Base-by-base conservation (phyloP, 352 stramenopile genomes). In the Globisporangium nunn region DNA sequence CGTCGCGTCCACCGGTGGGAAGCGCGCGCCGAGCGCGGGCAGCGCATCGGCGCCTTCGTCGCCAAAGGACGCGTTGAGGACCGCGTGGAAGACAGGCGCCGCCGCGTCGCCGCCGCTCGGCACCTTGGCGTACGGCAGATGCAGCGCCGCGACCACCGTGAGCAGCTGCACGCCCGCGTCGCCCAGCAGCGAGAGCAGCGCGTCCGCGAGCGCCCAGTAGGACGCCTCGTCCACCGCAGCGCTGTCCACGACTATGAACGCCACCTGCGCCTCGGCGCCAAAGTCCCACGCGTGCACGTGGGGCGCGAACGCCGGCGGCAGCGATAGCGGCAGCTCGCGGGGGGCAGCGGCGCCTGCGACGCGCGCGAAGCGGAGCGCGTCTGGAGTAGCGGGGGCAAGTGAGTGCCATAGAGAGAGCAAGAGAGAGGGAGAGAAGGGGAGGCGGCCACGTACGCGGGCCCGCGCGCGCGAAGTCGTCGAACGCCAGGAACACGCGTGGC, bases 381-480 rank as follows among this genome's bases (percentile, higher is more conserved):
- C 74, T 81, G 52, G 14, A 44, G 5, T 23, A 23, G 23, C 23
- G 23, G 23, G 23, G 12, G 18, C 46, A 6, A n/a, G 29, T 59
- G 17, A 58, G 33, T 1, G 29, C n/a, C 33, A 58, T 45, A 11
- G 51, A 43, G 44, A 39, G 23, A 35, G 14, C 43, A 43, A 10
- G 33, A 35, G n/a, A 62, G 31, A 23, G 37, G 15, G 61, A 45
- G 23, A 39, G 3, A 50, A 4, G 52, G 8, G n/a, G 7, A 43
- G 14, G 18, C 3, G 7, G 40, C 56, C 40, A 61, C 75, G 63
- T 69, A 89, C 79, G 67, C 49, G 73, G 70, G n/a, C 75, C 77
- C 8, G 79, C 76, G 39, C 64, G 64, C 35, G 79, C 85, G 52
- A 87, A 84, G 68, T 89, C 79, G 56, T 89, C 74, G 55, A 89